Conservation (phyloP, 2,329 filamentous ascomycete genomes). For the Zelopaecilomyces penicillatus region DNA sequence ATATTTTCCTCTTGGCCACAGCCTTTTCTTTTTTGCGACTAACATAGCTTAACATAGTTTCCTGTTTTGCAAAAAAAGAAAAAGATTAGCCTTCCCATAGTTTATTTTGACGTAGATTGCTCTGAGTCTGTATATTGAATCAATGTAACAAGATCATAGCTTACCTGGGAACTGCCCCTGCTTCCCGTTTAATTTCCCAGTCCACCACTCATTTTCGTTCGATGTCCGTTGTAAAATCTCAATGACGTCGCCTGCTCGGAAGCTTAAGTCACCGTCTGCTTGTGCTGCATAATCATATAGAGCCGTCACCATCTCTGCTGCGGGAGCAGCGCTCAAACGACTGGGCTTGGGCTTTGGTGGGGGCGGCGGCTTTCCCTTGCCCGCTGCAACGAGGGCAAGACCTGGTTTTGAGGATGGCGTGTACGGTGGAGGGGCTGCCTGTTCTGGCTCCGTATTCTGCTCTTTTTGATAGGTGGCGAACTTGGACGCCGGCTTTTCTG, state of each 20-base stretch:
- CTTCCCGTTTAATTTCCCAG: constrained; percentile 67
- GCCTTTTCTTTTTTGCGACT: constrained; percentile 11
- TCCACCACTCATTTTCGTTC: constrained; percentile 98
- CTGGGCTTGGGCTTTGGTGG: constrained; percentile 70
- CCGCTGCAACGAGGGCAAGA: constrained; percentile 41
- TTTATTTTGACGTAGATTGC: no score
- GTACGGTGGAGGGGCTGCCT: constrained; percentile 62
- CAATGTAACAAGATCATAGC: neutral
- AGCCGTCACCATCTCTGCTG: constrained; percentile 74
- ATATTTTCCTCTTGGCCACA: no score
- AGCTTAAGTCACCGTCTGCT: constrained; percentile 87
- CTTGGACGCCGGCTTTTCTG: constrained; percentile 25
- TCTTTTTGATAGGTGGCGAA: constrained; percentile 25
- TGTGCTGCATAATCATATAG: constrained; percentile 96
- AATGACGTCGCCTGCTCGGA: constrained; percentile 76
- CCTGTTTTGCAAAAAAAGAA: neutral
- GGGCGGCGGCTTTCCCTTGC: constrained; percentile 62
- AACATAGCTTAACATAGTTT: constrained; percentile 9
- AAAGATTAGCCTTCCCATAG: neutral
- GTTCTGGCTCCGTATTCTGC: constrained; percentile 37
- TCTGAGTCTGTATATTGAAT: no score
- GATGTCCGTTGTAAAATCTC: constrained; percentile 77
- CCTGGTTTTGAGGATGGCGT: constrained; percentile 28
- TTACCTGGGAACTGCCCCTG: constrained; percentile 91
- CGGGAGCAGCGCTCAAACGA: constrained; percentile 55